Base-by-base conservation (phyloP, 108 stramenopile species). In the Pseudonitzschia multiseries region DNA sequence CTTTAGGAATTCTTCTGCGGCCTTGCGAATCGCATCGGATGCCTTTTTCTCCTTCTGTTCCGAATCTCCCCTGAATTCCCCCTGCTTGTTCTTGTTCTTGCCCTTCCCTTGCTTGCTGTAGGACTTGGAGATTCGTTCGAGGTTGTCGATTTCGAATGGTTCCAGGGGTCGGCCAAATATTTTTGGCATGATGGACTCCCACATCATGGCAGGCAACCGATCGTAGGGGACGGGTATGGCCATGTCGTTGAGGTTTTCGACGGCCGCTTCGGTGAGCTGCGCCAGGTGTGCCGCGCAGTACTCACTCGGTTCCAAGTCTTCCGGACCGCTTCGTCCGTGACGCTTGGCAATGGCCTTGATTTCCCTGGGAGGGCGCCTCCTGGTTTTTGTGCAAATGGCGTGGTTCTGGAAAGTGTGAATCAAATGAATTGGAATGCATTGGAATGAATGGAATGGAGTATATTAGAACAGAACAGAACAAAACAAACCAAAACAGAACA, bases 201-300 rank as follows among this genome's bases (percentile, higher is more conserved):
- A 71, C 54, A 92, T 69, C 33, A 70, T 79, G 40, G 80, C 71
- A 0, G 87, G 87, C 10, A 91, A 59, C 62, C 74, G 28, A 36
- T 75, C 75, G 60, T 86, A 89, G 63, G 88, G 85, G 26, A 95
- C 86, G 21, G 91, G 81, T 63, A 83, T 74, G 18, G 87, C 91
- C 72, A 84, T 44, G 72, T 76, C 43, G 71, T 76, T 46, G 73
- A 69, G 14, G 48, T 81, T 70, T 15, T 51, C 42, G 0, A 89
- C 66, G 52, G 94, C 94, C 18, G 89, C 74, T 77, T 90, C 87
- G 54, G 84, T 87, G 31, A 93, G 71, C 44, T 80, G 80, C n/a
- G 90, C 87, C 68, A 96, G 81, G 78, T 93, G 94, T 0, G 86
- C 83, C 12, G 94, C 89, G 80, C 94, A 96, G 67, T 89, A 90